Evolutionary conservation across 2,329 filamentous ascomycete species (phyloP).

Genomic region (Pseudogymnoascus sp.): DNA sequence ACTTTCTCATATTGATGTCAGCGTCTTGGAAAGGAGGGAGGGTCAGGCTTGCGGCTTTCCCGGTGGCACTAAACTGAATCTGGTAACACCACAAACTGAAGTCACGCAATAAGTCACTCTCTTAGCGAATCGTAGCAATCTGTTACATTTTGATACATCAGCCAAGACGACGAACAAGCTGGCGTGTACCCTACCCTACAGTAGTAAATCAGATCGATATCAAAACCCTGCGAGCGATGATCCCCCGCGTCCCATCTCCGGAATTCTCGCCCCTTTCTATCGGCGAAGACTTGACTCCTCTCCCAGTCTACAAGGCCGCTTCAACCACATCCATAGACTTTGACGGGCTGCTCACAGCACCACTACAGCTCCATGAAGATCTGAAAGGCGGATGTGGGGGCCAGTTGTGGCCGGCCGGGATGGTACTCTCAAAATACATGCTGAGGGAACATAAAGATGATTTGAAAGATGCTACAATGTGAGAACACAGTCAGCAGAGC

Average conservation of each 20-base stretch:
- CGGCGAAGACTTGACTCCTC: constrained; percentile 48
- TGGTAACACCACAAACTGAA: neutral
- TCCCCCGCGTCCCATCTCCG: constrained; percentile 24
- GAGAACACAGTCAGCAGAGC: constrained; percentile 23
- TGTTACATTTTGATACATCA: constrained; percentile 8
- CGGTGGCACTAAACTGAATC: neutral
- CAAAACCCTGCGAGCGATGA: constrained; percentile 18
- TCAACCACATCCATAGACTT: constrained; percentile 54
- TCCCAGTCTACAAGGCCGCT: constrained; percentile 51
- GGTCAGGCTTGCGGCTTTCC: neutral
- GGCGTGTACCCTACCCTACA: neutral
- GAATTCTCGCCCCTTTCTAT: constrained; percentile 33
- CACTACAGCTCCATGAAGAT: constrained; percentile 76
- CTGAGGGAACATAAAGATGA: constrained; percentile 62
- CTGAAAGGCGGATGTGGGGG: constrained; percentile 83
- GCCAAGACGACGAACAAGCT: constrained; percentile 2
- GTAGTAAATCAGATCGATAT: neutral
- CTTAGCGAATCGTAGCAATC: constrained; percentile 7
- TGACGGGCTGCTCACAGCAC: constrained; percentile 62
- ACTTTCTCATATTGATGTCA: constrained; percentile 5
- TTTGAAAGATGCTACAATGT: constrained; percentile 66
- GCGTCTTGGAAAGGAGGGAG: constrained; percentile 2
- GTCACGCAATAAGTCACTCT: constrained; percentile 3
- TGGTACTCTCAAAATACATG: constrained; percentile 82
- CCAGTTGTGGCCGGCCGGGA: constrained; percentile 88